Percentiles rank a stretch among this genome's conserved stretches.
phyloP scores from a whole-genome alignment of 2,329 filamentous ascomycete genomes.

The Fusarium guadeloupense region DNA sequence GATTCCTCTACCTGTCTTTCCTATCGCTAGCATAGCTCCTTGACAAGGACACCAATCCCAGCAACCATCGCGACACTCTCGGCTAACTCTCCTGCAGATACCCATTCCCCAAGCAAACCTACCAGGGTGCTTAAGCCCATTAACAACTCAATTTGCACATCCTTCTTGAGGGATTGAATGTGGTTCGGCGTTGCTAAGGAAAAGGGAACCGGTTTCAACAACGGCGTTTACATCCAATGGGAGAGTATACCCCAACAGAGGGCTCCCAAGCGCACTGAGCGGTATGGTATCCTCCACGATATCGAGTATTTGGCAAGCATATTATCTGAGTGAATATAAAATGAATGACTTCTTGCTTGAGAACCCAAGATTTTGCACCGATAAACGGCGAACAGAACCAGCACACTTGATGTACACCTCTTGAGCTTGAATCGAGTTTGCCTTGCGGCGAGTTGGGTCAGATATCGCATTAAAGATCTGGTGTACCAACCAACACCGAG shows the following conservation, averaged over 20 bases:
- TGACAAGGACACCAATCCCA: constrained; percentile 22
- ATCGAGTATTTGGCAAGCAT: constrained; percentile 44
- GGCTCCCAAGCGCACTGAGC: constrained; percentile 47
- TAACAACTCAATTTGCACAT: constrained; percentile 40
- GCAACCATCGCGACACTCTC: constrained; percentile 7
- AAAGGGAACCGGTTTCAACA: constrained; percentile 64
- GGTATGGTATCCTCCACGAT: constrained; percentile 56
- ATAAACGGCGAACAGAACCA: constrained; percentile 17
- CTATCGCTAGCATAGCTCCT: constrained; percentile 24
- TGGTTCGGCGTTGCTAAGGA: constrained; percentile 55
- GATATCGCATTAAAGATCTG: constrained; percentile 15
- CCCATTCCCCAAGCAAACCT: constrained; percentile 84
- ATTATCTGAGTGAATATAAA: constrained; percentile 42
- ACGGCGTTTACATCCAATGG: constrained; percentile 56
- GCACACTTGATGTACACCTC: constrained; percentile 4
- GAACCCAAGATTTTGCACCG: constrained; percentile 32
- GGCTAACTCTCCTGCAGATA: constrained; percentile 61
- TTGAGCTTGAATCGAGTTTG: neutral
- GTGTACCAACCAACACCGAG: constrained; percentile 1
- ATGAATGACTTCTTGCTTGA: constrained; percentile 40
- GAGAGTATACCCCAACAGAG: constrained; percentile 41
- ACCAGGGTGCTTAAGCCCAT: constrained; percentile 59
- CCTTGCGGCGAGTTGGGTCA: constrained; percentile 16
- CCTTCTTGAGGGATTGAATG: constrained; percentile 39
- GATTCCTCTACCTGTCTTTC: constrained; percentile 34